Evolutionary conservation across 2,329 filamentous ascomycete genomes (phyloP).

Genomic region (Blumeria hordei): DNA sequence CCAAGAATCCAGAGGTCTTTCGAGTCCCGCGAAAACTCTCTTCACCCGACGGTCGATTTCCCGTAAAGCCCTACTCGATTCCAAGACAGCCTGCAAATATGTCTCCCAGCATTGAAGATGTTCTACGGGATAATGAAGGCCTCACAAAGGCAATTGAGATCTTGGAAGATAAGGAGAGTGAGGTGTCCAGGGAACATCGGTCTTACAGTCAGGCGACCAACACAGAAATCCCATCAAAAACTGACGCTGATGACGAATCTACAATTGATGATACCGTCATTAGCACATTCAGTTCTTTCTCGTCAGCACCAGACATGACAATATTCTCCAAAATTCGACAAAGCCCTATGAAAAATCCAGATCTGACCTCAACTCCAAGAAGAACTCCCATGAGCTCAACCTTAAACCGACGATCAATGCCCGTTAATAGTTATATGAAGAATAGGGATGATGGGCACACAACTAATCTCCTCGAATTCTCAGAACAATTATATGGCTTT

Average conservation of each 20-base stretch:
- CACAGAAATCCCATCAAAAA: constrained; percentile 13
- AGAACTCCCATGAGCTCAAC: constrained; percentile 12
- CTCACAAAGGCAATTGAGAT: constrained; percentile 35
- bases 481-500: constrained; percentile 44
- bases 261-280: constrained; percentile 17
- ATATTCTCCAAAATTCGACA: constrained; percentile 53
- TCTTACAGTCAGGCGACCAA: constrained; percentile 9
- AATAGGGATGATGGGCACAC: constrained; percentile 25
- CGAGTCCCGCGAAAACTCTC: constrained; percentile 23
- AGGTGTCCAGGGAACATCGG: constrained; percentile 11
- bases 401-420: constrained; percentile 13
- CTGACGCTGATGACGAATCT: constrained; percentile 14
- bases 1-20: constrained; percentile 5
- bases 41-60: constrained; percentile 32
- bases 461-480: constrained; percentile 70
- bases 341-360: constrained; percentile 30
- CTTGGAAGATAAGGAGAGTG: constrained; percentile 26
- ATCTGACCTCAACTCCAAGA: constrained; percentile 17
- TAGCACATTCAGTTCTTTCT: constrained; percentile 50
- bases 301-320: constrained; percentile 70
- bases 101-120: constrained; percentile 22
- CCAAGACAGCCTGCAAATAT: constrained; percentile 15
- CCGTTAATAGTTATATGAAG: constrained; percentile 13
- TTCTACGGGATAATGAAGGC: constrained; percentile 28
- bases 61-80: constrained; percentile 25